Conservation (phyloP, 768 basidiomycete species). For the Sarcodon sp. region DNA sequence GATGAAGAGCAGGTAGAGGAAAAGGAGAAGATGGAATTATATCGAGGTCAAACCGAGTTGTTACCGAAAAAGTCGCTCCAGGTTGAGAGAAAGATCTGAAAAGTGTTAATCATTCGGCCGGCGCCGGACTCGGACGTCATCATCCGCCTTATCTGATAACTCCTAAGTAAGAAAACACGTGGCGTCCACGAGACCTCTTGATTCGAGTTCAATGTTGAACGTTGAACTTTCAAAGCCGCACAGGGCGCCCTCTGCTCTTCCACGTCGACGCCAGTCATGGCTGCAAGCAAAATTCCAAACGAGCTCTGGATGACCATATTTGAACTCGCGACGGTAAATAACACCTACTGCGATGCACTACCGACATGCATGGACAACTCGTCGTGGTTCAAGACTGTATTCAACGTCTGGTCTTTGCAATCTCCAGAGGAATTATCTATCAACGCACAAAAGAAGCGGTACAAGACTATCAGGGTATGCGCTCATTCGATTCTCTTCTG, state of each 20-base stretch:
- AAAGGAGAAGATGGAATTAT: too few species aligned
- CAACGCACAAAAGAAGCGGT: constrained; percentile 44
- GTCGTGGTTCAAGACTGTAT: constrained; percentile 45
- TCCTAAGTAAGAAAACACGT: too few species aligned
- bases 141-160: too few species aligned
- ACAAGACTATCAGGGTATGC: constrained; percentile 54
- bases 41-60: too few species aligned
- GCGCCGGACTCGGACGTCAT: too few species aligned
- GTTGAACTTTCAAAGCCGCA: too few species aligned
- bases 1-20: background rate
- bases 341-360: constrained; percentile 49
- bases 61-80: too few species aligned
- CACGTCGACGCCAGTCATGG: background rate
- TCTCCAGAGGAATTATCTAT: constrained; percentile 48
- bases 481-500: constrained; percentile 2
- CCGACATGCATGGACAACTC: constrained; percentile 53
- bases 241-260: too few species aligned
- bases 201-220: too few species aligned
- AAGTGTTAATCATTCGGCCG: too few species aligned
- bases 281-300: background rate
- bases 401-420: constrained; percentile 41
- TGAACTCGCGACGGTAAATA: constrained; percentile 57
- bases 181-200: too few species aligned
- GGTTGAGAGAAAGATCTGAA: too few species aligned
- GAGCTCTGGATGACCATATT: constrained; percentile 67